Percentiles rank a stretch among this genome's conserved stretches.
These are phyloP conservation scores for Xylaria castorea DNA, from an alignment of 495 filamentous ascomycete genomes.

Conservation along the genomic window DNA sequence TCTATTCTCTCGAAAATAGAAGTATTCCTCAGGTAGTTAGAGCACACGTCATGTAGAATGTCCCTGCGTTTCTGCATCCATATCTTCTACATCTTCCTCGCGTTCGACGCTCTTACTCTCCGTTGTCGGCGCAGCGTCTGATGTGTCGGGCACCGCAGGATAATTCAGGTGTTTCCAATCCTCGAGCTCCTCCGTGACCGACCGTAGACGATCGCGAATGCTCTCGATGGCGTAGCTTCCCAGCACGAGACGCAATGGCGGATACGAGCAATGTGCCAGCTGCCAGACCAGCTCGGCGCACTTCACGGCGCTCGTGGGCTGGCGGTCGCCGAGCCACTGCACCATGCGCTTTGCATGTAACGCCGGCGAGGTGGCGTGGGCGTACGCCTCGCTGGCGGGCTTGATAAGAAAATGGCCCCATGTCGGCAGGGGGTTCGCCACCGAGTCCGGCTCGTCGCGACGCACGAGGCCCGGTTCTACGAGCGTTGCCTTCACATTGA, in stretches of 20 bases:
- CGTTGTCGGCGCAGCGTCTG: slow-evolving; percentile 8
- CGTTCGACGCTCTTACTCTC: slow-evolving; percentile 37
- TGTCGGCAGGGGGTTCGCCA: slow-evolving; percentile 66
- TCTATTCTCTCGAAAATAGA: background rate
- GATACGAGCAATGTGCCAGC: slow-evolving; percentile 89
- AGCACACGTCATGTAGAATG: slow-evolving; percentile 21
- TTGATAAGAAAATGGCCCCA: slow-evolving; percentile 95
- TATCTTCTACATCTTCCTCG: slow-evolving; percentile 42
- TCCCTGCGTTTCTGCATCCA: slow-evolving; percentile 32
- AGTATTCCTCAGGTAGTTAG: no score
- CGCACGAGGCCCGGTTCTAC: slow-evolving; percentile 90
- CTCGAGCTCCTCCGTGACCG: slow-evolving; percentile 93
- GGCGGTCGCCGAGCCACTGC: slow-evolving; percentile 91
- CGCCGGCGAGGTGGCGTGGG: slow-evolving; percentile 75
- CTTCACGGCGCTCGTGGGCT: slow-evolving; percentile 91
- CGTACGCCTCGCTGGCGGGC: slow-evolving; percentile 81
- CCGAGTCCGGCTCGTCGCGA: slow-evolving; percentile 66
- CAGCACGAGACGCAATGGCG: slow-evolving; percentile 81
- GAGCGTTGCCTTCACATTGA: slow-evolving; percentile 89
- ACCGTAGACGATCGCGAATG: slow-evolving; percentile 84
- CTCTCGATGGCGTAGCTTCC: slow-evolving; percentile 96
- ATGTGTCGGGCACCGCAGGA: slow-evolving; percentile 43
- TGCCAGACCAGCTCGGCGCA: slow-evolving; percentile 98
- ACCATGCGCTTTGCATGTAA: slow-evolving; percentile 91
- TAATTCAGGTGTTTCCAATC: slow-evolving; percentile 86